These are phyloP conservation scores for Sapria himalayana DNA, from an alignment of 345 rosid species.

Conservation along the genomic window DNA sequence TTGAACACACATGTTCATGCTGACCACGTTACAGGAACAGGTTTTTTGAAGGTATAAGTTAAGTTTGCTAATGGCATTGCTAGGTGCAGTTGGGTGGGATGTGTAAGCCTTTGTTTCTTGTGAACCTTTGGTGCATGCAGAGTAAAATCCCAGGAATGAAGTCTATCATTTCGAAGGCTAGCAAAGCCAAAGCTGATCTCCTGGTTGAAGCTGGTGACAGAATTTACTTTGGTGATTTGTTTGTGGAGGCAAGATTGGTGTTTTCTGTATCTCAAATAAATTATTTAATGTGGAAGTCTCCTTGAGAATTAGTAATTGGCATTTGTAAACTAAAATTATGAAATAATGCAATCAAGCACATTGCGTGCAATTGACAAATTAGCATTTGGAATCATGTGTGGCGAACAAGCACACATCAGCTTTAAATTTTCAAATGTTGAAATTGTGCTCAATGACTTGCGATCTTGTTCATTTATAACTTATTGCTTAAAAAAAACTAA, in stretches of 20 bases:
- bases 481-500: too few species aligned
- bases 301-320: too few species aligned
- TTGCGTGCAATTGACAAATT: too few species aligned
- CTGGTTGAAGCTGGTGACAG: slow-evolving; percentile 49
- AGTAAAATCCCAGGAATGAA: slow-evolving; percentile 34
- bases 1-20: slow-evolving; percentile 96
- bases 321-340: background rate
- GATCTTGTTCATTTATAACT: too few species aligned
- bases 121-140: slow-evolving; percentile 15
- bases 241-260: slow-evolving; percentile 34
- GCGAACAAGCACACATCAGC: too few species aligned
- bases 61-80: background rate
- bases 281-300: too few species aligned
- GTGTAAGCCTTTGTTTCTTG: background rate
- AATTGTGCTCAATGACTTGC: too few species aligned
- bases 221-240: slow-evolving; percentile 41
- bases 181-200: slow-evolving; percentile 67
- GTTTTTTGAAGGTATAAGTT: slow-evolving; percentile 46
- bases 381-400: too few species aligned
- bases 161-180: slow-evolving; percentile 63
- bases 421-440: too few species aligned
- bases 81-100: background rate
- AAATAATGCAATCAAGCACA: too few species aligned
- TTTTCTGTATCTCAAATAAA: too few species aligned
- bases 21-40: slow-evolving; percentile 89